phyloP scores from a whole-genome alignment of 805 yeast species.

The Candida vartiovaarae region DNA sequence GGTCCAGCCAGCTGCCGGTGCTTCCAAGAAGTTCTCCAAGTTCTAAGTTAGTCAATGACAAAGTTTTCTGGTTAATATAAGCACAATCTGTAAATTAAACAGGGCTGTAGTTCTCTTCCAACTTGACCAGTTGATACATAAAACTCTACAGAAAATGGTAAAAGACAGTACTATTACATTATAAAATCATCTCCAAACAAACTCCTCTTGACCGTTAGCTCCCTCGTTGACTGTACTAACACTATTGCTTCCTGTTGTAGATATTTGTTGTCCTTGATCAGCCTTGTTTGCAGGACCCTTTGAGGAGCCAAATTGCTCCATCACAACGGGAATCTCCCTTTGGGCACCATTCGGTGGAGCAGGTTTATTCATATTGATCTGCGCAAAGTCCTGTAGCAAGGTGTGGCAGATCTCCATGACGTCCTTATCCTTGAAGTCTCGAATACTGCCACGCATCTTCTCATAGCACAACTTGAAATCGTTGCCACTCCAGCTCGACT shows the following conservation, averaged over 20 bases:
- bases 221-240: not conserved
- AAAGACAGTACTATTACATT: too few relatives aligned
- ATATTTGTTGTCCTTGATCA: not conserved
- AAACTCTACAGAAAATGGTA: too few relatives aligned
- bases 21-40: constrained; percentile 93
- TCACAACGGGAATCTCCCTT: constrained; percentile 19
- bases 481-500: constrained; percentile 45
- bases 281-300: not conserved
- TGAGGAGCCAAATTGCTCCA: constrained; percentile 1
- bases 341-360: constrained; percentile 2
- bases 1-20: constrained; percentile 82
- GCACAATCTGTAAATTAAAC: constrained; percentile 14
- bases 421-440: constrained; percentile 38
- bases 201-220: not conserved
- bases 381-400: constrained; percentile 18
- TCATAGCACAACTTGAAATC: constrained; percentile 61
- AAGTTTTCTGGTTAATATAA: constrained; percentile 5
- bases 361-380: constrained; percentile 12
- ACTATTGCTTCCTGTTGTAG: not conserved
- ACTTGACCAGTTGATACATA: too few relatives aligned
- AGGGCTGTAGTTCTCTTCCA: too few relatives aligned
- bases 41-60: constrained; percentile 49
- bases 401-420: constrained; percentile 28
- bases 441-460: constrained; percentile 44
- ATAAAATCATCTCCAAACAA: not conserved